Evolutionary conservation across 1,284 basidiomycete genomes (phyloP), one percentile per base, ranked within the genome.

Genomic region (Leccinum laetum): DNA sequence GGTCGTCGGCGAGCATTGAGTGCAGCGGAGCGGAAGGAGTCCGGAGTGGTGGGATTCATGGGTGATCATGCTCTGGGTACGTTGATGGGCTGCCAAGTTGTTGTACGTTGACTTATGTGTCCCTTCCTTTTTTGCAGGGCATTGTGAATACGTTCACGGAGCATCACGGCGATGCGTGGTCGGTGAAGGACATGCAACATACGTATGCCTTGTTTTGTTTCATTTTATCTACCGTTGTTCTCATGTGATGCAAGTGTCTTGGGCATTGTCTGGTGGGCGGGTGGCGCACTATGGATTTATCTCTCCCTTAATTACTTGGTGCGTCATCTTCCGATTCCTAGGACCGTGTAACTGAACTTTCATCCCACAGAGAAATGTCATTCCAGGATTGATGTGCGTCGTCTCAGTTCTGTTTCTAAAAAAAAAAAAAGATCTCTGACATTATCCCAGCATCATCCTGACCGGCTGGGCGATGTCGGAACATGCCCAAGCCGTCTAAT

Each of bases 381-480:
- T 32, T 32, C 29, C 29, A 32, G 29, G 9, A 32, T 32, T 32
- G 9, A 9, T 32, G 29, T 32, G 29, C 29, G 29, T 32, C 29
- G 29, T 32, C 29, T 32, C 29, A 32, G 29, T 32, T 32, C 29
- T 32, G 18, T 18, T 18, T 18, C 18, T 18, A 18, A 18, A 18
- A 18, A 18, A 18, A 18, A 18, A 18, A 18, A 18, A 18, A 18
- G 18, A 18, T 18, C 18, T 18, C 18, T 18, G 18, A 18, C 18
- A 32, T 32, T 32, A 32, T 32, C 29, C 29, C 3, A 32, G 29
- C 32, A 32, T 67, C 65, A 87, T 94, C 64, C 81, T 97, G 66
- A 97, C 95, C 0, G 96, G 96, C 2, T 98, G 94, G 92, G 96
- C 92, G 0, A 97, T 98, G 94, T 92, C 93, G 4, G 90, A 93